phyloP scores from a whole-genome alignment of 1,139 yeast genomes.

The Hansenula sp. region DNA sequence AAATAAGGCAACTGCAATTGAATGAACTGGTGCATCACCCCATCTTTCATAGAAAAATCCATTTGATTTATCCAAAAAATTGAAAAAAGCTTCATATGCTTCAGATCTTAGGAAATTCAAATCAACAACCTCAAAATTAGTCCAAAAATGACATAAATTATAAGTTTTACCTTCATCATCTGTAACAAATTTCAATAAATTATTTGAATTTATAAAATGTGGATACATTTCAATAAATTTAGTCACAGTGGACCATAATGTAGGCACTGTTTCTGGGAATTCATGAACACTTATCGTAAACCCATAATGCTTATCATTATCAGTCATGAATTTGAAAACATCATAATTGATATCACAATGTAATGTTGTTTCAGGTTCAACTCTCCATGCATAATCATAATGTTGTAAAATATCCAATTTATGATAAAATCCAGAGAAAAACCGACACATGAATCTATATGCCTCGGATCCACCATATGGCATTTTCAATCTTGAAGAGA shows the following conservation, averaged over 20 bases:
- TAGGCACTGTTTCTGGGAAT: constrained; percentile 50
- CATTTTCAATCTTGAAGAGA: constrained; percentile 42
- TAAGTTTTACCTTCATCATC: constrained; percentile 45
- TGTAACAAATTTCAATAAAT: constrained; percentile 47
- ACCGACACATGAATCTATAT: constrained; percentile 78
- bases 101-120: constrained; percentile 50
- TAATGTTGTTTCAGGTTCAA: constrained; percentile 66
- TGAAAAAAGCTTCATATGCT: constrained; percentile 45
- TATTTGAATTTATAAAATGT: constrained; percentile 40
- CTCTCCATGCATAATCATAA: constrained; percentile 72
- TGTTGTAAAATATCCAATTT: constrained; percentile 48
- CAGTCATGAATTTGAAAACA: constrained; percentile 60
- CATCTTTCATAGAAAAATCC: constrained; percentile 67
- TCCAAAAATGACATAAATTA: constrained; percentile 70
- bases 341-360: constrained; percentile 69
- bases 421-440: constrained; percentile 65
- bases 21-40: constrained; percentile 71
- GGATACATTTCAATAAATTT: constrained; percentile 46
- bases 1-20: constrained; percentile 51
- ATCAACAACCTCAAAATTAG: constrained; percentile 64
- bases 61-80: constrained; percentile 46
- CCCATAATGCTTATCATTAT: constrained; percentile 60
- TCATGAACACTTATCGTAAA: constrained; percentile 65
- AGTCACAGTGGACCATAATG: constrained; percentile 56
- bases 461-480: constrained; percentile 60